Percentiles rank a stretch among this genome's conserved stretches.
These are phyloP conservation scores for Wallacemonas sp. DNA, from an alignment of 208 protist genomes.

Conservation along the genomic window DNA sequence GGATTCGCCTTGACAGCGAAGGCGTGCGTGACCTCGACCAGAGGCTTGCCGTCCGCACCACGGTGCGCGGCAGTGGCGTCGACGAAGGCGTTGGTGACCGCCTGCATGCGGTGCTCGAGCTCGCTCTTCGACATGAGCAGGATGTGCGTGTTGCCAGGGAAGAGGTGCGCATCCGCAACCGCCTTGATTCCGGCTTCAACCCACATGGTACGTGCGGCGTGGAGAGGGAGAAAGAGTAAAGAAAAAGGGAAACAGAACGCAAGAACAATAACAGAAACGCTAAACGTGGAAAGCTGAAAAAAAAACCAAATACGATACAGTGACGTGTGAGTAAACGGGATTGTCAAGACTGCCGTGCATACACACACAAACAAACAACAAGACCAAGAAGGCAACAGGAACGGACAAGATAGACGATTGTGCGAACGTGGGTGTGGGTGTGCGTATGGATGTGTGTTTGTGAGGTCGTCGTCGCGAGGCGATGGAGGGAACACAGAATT, in stretches of 20 bases:
- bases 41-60: neutral
- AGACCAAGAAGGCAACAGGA: too few species aligned
- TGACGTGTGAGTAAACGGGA: neutral
- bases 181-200: constrained; percentile 38
- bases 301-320: neutral
- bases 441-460: neutral
- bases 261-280: neutral
- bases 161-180: constrained; percentile 42
- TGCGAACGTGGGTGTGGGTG: too few species aligned
- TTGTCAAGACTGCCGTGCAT: too few species aligned
- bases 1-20: constrained; percentile 73
- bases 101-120: constrained; percentile 38
- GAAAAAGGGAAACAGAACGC: neutral
- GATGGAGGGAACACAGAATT: neutral
- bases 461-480: neutral
- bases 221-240: constrained; percentile 12
- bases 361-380: too few species aligned
- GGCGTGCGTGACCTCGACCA: constrained; percentile 43
- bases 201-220: constrained; percentile 28
- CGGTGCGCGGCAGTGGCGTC: constrained; percentile 7
- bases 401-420: neutral
- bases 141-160: constrained; percentile 53
- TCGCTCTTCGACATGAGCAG: constrained; percentile 46
- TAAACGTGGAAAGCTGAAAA: neutral
- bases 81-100: constrained; percentile 30